Evolutionary conservation across 2,329 filamentous ascomycete genomes (phyloP), one percentile per base, ranked within the genome.

Genomic region (Microcyclosporella mali): DNA sequence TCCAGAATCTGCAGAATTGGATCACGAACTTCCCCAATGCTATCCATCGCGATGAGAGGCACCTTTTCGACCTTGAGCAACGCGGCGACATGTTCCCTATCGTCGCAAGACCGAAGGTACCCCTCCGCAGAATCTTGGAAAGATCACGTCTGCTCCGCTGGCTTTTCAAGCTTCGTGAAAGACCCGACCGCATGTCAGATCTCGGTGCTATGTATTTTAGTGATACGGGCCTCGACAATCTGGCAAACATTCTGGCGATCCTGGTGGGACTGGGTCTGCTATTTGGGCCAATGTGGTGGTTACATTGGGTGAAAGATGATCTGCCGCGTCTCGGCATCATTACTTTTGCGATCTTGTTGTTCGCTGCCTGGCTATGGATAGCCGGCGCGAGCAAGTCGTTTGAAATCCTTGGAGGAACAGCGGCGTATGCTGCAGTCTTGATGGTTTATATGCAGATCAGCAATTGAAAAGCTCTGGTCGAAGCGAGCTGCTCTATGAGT

Each of bases 361-460:
- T 49, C 31, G 37, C 39, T 1, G 12, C 32, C 7, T 42, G 40
- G 36, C n/a, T 40, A 1, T 47, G 43, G 49, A 12, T 41, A 18
- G 46, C 43, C 4, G 46, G 43, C 2, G 49, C 46, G 2, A 42
- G 41, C 3, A 19, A 41, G 18, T 36, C 49, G 7, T 51, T 49
- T 25, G 43, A 52, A 39, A 50, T 50, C 11, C 33, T 50, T 9
- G 46, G 44, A 21, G 46, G 40, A 4, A 43, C 36, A 6, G 46
- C 49, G 10, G 49, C 43, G 8, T 51, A 51, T 37, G 43, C 35
- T 14, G 49, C 49, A 4, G 49, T 51, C n/a, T 30, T 51, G 17
- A 46, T 49, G 42, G 43, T 51, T 6, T 49, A 43, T 40, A 16
- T 43, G 8, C 40, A 41, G 21, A 25, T 25, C 21, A 25, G 21